phyloP scores from a whole-genome alignment of 306 rosid species.

The Quercus engelmannii region DNA sequence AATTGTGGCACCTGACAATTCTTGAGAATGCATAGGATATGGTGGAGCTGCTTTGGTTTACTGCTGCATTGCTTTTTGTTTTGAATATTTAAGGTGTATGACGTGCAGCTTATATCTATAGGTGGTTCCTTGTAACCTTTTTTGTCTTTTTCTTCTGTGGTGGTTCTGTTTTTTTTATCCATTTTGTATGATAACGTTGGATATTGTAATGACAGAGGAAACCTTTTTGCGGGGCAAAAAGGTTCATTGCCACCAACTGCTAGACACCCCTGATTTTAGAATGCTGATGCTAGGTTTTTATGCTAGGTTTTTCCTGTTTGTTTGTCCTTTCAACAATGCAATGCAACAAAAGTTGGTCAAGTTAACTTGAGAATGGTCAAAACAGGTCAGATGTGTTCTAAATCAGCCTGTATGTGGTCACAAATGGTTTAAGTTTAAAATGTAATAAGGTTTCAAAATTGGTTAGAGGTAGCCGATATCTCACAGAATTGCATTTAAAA shows the following conservation, averaged over 20 bases:
- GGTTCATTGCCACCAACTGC: neutral
- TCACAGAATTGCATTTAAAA: too few relatives aligned
- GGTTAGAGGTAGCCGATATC: too few relatives aligned
- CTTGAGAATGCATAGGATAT: neutral
- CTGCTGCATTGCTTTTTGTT: neutral
- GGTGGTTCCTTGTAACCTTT: neutral
- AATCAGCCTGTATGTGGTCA: too few relatives aligned
- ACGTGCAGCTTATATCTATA: neutral
- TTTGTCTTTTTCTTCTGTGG: neutral
- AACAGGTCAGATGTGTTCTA: neutral
- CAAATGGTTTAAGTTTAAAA: too few relatives aligned
- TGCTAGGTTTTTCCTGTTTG: neutral
- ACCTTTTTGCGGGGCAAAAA: neutral
- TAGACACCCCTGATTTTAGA: neutral
- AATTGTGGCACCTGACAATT: neutral
- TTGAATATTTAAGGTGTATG: neutral
- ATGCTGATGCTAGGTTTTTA: neutral
- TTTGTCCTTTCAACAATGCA: neutral
- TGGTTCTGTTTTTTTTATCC: neutral
- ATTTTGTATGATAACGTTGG: neutral
- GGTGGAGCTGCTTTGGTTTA: neutral
- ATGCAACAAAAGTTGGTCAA: neutral
- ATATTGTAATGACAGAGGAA: neutral
- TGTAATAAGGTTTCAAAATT: too few relatives aligned
- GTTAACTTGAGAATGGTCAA: neutral